Percentiles rank a stretch among this genome's conserved stretches.
Evolutionary conservation across 2,329 filamentous ascomycete species (phyloP).

Genomic region (Aspergillus vadensis): DNA sequence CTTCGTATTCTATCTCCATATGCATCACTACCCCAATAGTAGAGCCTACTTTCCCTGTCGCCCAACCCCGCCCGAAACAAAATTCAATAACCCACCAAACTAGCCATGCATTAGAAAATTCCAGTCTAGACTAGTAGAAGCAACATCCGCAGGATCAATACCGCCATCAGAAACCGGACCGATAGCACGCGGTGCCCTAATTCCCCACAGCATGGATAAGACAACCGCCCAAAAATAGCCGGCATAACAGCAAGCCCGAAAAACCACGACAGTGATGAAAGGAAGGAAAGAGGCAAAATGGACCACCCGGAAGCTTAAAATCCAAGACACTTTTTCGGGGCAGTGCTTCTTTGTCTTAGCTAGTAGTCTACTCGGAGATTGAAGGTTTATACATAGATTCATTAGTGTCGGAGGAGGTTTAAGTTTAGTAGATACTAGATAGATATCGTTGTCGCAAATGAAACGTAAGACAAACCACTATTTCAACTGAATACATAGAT

Average conservation of each 20-base stretch:
- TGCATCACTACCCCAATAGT: not conserved
- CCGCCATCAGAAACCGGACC: not conserved
- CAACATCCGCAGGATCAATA: not conserved
- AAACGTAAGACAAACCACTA: no score
- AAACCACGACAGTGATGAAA: no score
- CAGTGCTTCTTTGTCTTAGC: no score
- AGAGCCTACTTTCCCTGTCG: not conserved
- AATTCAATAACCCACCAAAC: not conserved
- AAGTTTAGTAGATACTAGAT: no score
- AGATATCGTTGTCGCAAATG: no score
- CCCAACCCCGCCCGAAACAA: not conserved
- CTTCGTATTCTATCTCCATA: not conserved
- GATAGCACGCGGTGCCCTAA: not conserved
- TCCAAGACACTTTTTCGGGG: no score
- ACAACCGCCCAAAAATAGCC: slow-evolving; percentile 7
- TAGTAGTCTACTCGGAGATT: no score
- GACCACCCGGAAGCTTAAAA: no score
- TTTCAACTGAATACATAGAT: no score
- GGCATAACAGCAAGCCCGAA: not conserved
- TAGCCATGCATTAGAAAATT: slow-evolving; percentile 3
- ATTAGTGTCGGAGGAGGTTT: no score
- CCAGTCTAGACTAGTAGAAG: not conserved
- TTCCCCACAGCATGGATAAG: not conserved
- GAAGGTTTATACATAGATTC: no score
- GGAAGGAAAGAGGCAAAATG: no score